Conservation (phyloP, 192 early-diverging fungal species). For the Podila verticillata region DNA sequence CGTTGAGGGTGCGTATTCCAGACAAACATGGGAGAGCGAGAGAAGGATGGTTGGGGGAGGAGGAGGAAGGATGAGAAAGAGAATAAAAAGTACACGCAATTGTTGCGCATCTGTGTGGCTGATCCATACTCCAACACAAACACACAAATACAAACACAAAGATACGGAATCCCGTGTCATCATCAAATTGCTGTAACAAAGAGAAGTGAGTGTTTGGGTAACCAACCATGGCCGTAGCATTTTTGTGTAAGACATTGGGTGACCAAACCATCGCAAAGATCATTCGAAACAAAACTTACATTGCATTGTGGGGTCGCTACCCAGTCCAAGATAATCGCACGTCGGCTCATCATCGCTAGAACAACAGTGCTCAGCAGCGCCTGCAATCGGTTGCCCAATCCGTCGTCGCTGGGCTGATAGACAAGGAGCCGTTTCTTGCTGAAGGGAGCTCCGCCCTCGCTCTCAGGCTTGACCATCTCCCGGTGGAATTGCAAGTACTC, state of each 20-base stretch:
- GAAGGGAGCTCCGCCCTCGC: constrained; percentile 19
- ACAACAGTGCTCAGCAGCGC: constrained; percentile 41
- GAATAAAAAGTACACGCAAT: too few species aligned
- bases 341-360: constrained; percentile 31
- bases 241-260: not conserved
- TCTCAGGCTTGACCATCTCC: constrained; percentile 28
- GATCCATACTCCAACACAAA: not conserved
- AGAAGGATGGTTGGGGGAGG: too few species aligned
- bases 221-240: not conserved
- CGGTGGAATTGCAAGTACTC: constrained; percentile 43
- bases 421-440: constrained; percentile 28
- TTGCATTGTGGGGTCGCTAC: constrained; percentile 45
- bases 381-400: constrained; percentile 42
- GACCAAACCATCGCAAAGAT: not conserved
- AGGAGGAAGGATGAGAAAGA: too few species aligned
- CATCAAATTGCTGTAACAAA: not conserved
- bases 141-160: not conserved
- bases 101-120: not conserved
- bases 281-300: constrained; percentile 29
- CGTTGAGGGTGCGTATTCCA: too few species aligned
- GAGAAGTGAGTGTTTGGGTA: too few species aligned
- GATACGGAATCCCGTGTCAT: not conserved
- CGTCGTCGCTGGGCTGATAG: constrained; percentile 48
- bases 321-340: constrained; percentile 46
- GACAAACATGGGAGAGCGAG: too few species aligned